Evolutionary conservation across 1,139 yeast species (phyloP).

Genomic region (Tardiomyces depauwii): DNA sequence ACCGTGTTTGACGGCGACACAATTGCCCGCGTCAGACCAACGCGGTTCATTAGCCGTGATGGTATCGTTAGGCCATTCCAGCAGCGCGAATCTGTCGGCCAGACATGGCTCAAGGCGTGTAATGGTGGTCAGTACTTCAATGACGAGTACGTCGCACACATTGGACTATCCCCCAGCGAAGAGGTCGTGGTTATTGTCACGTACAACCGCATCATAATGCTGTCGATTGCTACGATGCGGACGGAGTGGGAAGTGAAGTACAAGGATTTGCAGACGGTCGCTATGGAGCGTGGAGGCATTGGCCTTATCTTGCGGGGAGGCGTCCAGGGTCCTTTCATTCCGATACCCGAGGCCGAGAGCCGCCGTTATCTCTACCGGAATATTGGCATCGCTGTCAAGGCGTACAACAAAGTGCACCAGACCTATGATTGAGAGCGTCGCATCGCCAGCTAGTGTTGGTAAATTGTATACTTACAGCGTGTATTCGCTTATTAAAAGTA

Average conservation of each 20-base stretch:
- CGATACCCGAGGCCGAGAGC: conserved; percentile 58
- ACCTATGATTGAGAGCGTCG: conserved; percentile 10
- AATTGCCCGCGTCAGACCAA: conserved; percentile 69
- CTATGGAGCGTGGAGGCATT: conserved; percentile 73
- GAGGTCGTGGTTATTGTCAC: conserved; percentile 62
- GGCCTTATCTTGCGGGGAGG: conserved; percentile 50
- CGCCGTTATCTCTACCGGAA: conserved; percentile 58
- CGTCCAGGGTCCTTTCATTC: conserved; percentile 64
- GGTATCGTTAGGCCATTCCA: conserved; percentile 64
- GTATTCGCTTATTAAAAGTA: no score
- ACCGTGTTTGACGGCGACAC: conserved; percentile 80
- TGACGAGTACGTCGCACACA: conserved; percentile 80
- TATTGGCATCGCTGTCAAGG: conserved; percentile 72
- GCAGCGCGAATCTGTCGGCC: conserved; percentile 88
- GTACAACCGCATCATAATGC: conserved; percentile 54
- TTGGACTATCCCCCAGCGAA: conserved; percentile 50
- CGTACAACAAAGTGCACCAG: conserved; percentile 40
- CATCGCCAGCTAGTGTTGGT: neutral
- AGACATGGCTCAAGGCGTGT: conserved; percentile 75
- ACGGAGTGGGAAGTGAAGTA: conserved; percentile 57
- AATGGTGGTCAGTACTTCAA: conserved; percentile 67
- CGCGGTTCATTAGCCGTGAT: conserved; percentile 62
- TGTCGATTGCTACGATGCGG: conserved; percentile 50
- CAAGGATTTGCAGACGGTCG: conserved; percentile 52
- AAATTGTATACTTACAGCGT: neutral